Evolutionary conservation across 495 filamentous ascomycete species (phyloP), one percentile per base, ranked within the genome.

Genomic region (Aspergillus saccharolyticus): DNA sequence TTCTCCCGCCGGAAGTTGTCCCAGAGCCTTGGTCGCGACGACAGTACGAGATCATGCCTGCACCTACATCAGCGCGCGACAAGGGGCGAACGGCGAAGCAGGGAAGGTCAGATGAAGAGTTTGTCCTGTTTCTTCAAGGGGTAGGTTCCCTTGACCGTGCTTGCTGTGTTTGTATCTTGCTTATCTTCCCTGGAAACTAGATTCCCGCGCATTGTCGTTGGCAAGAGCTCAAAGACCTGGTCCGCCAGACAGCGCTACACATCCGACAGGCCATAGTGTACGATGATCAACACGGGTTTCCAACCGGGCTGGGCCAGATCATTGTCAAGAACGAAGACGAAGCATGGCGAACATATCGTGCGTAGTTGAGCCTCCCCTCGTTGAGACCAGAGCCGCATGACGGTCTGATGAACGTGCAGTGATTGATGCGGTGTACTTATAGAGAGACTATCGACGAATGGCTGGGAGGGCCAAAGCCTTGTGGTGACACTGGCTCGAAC

Each of bases 261-360:
- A 77, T 78, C 48, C 72, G 76, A 10, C 76, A 78, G 52, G 76
- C 76, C 5, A 74, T 78, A 2, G 75, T 78, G 30, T 78, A 78
- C 46, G 75, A 78, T 62, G 75, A 78, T 48, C 69, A 60, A 25
- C 70, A 78, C 56, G 75, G 75, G 3, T 73, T 74, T 49, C 74
- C 75, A 16, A 78, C 75, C 0, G 75, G 75, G 18, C 56, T 78
- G 3, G 75, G 75, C 1, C 75, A 78, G 55, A 78, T 78, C 46
- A 78, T 78, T 21, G 67, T 78, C 28, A 78, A 78, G 19, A 75
- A 77, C 44, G 75, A 78, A 52, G 75, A 77, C 22, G 75, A 78
- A 53, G 75, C 75, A 24, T 78, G 74, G 74, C 61, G 74, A 25
- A 78, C 75, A 18, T 78, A 76, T 56, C 72, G 75, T 78, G 53